Base-by-base conservation (phyloP, 2,329 filamentous ascomycete species). In the Trichophyton equinum region DNA sequence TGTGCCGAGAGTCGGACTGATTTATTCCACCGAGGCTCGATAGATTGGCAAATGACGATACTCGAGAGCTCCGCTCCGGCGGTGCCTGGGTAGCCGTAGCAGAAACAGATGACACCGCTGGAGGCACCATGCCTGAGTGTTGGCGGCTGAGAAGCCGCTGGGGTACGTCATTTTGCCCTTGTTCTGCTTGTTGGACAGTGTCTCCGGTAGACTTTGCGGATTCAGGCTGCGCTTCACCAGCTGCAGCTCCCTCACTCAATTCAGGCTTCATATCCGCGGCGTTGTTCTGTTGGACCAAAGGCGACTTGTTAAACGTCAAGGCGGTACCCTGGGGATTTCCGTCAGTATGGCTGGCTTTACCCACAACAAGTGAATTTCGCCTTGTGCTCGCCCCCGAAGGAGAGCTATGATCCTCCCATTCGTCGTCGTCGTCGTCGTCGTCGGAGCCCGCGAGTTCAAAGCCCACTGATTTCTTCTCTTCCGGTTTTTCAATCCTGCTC, bases 101-200 rank as follows among this genome's bases (percentile, higher is more conserved):
- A n/a, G 75, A 78, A 22, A 78, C 72, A 4, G 76, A 77, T 36
- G 76, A 77, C 73, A 78, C 76, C 42, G 76, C 72, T n/a, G 76
- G 76, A 4, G 76, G 75, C 8, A 74, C 76, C 66, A 74, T 76
- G 44, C 74, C 74, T 15, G 74, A 72, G 64, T 73, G 73, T 5
- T 73, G 73, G 42, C 73, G 72, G 44, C 67, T 72, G 18, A 76
- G 63, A 13, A 76, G 65, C 36, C 73, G 74, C 56, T 65, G 67
- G 57, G 74, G 69, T 61, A 74, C 73, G 60, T 72, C 72, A n/a
- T 68, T 65, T 38, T 73, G 70, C n/a, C 75, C 33, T 25, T 68
- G 65, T 38, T 68, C 67, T 11, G 64, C 58, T 27, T 65, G 40
- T 42, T 53, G 40, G 5, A n/a, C 42, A 4, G 27, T 44, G 27